A percentile compares a stretch with the other conserved stretches of the same genome.
Evolutionary conservation across 805 yeast genomes (phyloP).

Genomic region (Wickerhamiella occidentalis): DNA sequence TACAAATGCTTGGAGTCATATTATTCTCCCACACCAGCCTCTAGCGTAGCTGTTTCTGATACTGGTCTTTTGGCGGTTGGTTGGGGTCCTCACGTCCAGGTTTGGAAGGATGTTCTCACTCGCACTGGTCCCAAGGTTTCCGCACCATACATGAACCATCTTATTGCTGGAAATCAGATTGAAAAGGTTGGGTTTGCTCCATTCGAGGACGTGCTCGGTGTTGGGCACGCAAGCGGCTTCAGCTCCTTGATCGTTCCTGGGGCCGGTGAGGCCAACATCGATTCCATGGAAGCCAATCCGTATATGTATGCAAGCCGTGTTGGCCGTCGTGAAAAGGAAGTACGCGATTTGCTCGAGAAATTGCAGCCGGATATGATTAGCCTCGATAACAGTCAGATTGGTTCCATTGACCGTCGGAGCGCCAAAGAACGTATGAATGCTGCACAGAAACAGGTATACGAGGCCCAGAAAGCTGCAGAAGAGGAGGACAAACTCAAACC

Average conservation of each 20-base stretch:
- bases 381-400: slow-evolving; percentile 78
- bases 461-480: slow-evolving; percentile 33
- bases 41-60: slow-evolving; percentile 69
- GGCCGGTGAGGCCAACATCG: slow-evolving; percentile 95
- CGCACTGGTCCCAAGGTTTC: slow-evolving; percentile 41
- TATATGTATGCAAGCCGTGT: slow-evolving; percentile 81
- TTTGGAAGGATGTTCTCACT: slow-evolving; percentile 80
- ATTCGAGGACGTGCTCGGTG: slow-evolving; percentile 89
- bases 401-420: slow-evolving; percentile 67
- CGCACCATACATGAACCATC: slow-evolving; percentile 85
- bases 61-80: slow-evolving; percentile 78
- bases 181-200: slow-evolving; percentile 70
- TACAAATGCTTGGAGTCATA: slow-evolving; percentile 65
- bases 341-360: slow-evolving; percentile 72
- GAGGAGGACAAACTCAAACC: slow-evolving; percentile 44
- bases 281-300: slow-evolving; percentile 87
- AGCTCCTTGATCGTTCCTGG: slow-evolving; percentile 90
- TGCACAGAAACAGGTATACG: slow-evolving; percentile 30
- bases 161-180: slow-evolving; percentile 64
- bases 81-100: slow-evolving; percentile 89
- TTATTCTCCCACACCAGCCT: slow-evolving; percentile 74
- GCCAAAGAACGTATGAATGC: slow-evolving; percentile 51
- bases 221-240: slow-evolving; percentile 69
- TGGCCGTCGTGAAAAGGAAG: slow-evolving; percentile 90
- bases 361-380: slow-evolving; percentile 86